phyloP scores from a whole-genome alignment of 2,329 filamentous ascomycete genomes.

The Botrytis pseudocinerea region DNA sequence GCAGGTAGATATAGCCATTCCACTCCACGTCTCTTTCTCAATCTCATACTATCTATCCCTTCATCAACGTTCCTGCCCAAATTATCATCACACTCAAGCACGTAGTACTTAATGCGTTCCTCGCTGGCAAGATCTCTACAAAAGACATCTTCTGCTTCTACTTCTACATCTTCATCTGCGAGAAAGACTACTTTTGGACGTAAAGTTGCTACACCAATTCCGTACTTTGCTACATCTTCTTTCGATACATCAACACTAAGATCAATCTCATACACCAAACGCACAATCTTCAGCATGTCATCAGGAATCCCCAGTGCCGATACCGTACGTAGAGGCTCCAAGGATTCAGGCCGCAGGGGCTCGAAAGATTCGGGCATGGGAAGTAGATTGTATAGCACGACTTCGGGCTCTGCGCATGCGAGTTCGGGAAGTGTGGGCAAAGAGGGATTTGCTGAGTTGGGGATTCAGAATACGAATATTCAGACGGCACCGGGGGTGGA shows the following conservation, averaged over 20 bases:
- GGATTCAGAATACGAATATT: conserved; percentile 56
- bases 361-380: background rate
- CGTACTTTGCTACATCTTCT: background rate
- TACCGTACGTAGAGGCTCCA: background rate
- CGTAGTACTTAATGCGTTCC: conserved; percentile 4
- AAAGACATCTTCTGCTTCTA: background rate
- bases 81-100: background rate
- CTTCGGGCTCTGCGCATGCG: background rate
- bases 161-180: background rate
- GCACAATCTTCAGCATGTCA: background rate
- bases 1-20: background rate
- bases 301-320: background rate
- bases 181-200: background rate
- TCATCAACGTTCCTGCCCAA: background rate
- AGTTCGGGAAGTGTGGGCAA: background rate
- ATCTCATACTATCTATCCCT: background rate
- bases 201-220: background rate
- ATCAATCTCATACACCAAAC: background rate
- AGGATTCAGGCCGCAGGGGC: background rate
- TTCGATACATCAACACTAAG: background rate
- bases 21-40: background rate
- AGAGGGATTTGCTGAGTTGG: conserved; percentile 28
- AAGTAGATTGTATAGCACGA: background rate
- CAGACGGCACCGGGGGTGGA: conserved; percentile 52
- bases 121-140: background rate